Evolutionary conservation across 1,284 basidiomycete genomes (phyloP), one percentile per base, ranked within the genome.

Genomic region (Apiotrichum veenhuisii): DNA sequence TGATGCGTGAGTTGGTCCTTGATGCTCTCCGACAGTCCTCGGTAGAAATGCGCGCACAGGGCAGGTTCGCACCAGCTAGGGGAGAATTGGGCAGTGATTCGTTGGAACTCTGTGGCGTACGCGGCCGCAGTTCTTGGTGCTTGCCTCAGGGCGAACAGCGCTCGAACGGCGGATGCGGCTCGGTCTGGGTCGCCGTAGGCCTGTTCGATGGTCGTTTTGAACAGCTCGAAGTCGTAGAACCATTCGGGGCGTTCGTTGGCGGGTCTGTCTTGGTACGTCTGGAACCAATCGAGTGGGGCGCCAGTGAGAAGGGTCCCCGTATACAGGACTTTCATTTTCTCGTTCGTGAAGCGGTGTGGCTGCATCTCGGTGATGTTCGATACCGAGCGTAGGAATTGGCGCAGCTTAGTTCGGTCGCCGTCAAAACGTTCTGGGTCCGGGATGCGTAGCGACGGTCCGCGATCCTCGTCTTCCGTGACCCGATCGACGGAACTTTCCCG

Each of bases 1-100:
- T 20, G 33, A n/a, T 38, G 27, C 1, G 63, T 50, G 5, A 64
- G 38, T 34, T 57, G 57, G 25, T 62, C 62, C 45, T 64, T 62
- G 53, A 64, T 54, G 9, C 14, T 17, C 12, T 58, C 59, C 34
- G 52, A 50, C 0, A 66, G 54, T 18, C 65, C 65, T 1, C 36
- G 43, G 41, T 64, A 63, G 63, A 61, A 67, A 23, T 54, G 50
- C 3, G 57, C 54, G 27, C 42, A 37, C 10, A 58, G 38, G 26
- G 64, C 61, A 9, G 45, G 22, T 22, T 64, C 47, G 48, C 58
- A 27, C 63, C 63, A 66, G 18, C 51, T 18, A n/a, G n/a, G n/a
- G n/a, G 20, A 63, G 27, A 15, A 57, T 23, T 8, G 30, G 33
- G 9, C 55, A 30, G 20, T 53, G 47, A 11, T n/a, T n/a, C 49